Evolutionary conservation across 805 yeast species (phyloP).

Genomic region (Myxozyma mucilagina): DNA sequence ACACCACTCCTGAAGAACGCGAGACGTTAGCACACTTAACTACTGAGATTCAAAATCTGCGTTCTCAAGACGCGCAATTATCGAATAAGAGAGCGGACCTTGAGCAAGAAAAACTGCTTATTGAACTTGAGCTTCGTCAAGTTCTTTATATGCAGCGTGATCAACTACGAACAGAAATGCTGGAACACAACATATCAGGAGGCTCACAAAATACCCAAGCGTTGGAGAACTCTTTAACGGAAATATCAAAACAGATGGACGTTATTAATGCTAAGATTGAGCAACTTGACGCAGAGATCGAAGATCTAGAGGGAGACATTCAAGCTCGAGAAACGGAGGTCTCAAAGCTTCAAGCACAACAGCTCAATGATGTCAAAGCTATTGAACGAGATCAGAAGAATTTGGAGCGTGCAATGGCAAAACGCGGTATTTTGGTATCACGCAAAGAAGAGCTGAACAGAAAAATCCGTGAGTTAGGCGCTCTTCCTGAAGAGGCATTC

Average conservation of each 20-base stretch:
- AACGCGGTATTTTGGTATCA: slow-evolving; percentile 56
- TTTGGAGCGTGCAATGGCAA: slow-evolving; percentile 65
- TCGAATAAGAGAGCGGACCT: slow-evolving; percentile 46
- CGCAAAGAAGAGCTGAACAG: slow-evolving; percentile 72
- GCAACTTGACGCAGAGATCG: slow-evolving; percentile 34
- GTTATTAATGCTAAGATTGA: slow-evolving; percentile 37
- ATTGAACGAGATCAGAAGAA: slow-evolving; percentile 61
- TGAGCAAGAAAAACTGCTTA: slow-evolving; percentile 50
- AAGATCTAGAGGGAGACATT: slow-evolving; percentile 33
- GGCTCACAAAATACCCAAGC: slow-evolving; percentile 34
- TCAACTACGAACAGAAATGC: slow-evolving; percentile 40
- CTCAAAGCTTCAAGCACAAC: slow-evolving; percentile 57
- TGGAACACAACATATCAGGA: slow-evolving; percentile 32
- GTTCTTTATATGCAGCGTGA: slow-evolving; percentile 56
- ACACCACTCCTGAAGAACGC: slow-evolving; percentile 54
- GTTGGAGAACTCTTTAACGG: slow-evolving; percentile 27
- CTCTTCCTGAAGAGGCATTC: slow-evolving; percentile 82
- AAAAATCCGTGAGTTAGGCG: slow-evolving; percentile 81
- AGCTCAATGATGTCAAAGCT: slow-evolving; percentile 52
- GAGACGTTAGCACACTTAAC: slow-evolving; percentile 44
- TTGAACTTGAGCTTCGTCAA: slow-evolving; percentile 60
- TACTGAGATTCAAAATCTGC: slow-evolving; percentile 17
- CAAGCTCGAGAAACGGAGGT: slow-evolving; percentile 45
- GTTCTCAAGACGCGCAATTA: slow-evolving; percentile 42
- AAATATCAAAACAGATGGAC: slow-evolving; percentile 36